These are phyloP conservation scores for Heliosperma pusillum DNA, from an alignment of 148 eudicot species.

Conservation along the genomic window DNA sequence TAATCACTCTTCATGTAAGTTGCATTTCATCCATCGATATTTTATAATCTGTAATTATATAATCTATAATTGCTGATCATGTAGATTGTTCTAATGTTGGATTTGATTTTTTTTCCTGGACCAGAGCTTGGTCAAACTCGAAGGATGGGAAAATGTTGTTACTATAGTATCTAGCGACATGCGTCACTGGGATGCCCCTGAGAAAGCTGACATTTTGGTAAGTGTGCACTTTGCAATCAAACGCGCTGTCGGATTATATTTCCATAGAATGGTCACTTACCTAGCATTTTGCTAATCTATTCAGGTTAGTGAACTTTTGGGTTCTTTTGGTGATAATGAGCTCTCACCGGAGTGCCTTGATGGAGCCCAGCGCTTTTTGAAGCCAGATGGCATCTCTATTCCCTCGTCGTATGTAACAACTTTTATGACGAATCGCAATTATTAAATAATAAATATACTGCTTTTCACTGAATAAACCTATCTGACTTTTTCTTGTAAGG, in stretches of 20 bases:
- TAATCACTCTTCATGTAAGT: slow-evolving; percentile 94
- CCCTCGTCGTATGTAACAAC: slow-evolving; percentile 78
- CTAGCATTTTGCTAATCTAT: slow-evolving; percentile 11
- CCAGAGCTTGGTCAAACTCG: slow-evolving; percentile 92
- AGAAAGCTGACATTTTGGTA: slow-evolving; percentile 97
- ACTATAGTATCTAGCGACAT: slow-evolving; percentile 85
- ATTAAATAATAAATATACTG: no score
- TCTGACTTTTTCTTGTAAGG: no score
- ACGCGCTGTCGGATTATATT: background rate
- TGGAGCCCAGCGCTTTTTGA: slow-evolving; percentile 90
- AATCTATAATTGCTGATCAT: background rate
- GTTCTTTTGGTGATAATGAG: slow-evolving; percentile 98
- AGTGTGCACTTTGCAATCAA: background rate
- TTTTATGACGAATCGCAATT: background rate
- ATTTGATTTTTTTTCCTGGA: slow-evolving; percentile 12
- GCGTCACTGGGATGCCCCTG: slow-evolving; percentile 98
- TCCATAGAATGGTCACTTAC: slow-evolving; percentile 17
- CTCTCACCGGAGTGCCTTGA: slow-evolving; percentile 98
- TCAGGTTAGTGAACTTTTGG: slow-evolving; percentile 93
- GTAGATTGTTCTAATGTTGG: slow-evolving; percentile 6
- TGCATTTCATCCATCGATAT: background rate
- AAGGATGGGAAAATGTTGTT: slow-evolving; percentile 84
- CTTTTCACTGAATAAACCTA: no score
- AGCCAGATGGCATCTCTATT: slow-evolving; percentile 89
- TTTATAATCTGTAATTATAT: background rate